Conservation (phyloP, 805 yeast species). For the Metahyphopichia silvanorum region DNA sequence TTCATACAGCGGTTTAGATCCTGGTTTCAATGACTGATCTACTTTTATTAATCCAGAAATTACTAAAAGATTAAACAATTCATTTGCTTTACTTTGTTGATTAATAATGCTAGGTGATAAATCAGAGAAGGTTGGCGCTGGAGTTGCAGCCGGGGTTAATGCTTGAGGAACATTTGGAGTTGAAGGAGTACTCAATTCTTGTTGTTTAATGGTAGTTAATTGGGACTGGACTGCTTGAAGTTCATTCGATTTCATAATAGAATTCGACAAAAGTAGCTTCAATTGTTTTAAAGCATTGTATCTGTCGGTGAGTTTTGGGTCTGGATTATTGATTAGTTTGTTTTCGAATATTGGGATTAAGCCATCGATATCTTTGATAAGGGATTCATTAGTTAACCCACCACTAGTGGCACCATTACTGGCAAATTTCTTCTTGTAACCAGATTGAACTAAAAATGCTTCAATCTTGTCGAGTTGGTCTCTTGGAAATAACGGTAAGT, state of each 20-base stretch:
- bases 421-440: conserved; percentile 12
- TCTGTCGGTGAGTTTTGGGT: conserved; percentile 41
- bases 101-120: conserved; percentile 1
- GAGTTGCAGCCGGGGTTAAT: conserved; percentile 10
- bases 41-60: conserved; percentile 36
- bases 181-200: conserved; percentile 14
- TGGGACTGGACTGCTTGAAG: conserved; percentile 36
- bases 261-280: conserved; percentile 35
- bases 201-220: conserved; percentile 35
- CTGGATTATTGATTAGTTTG: conserved; percentile 33
- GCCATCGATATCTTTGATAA: conserved; percentile 32
- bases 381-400: conserved; percentile 16
- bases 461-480: conserved; percentile 73
- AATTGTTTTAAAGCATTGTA: conserved; percentile 45
- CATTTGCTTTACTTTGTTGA: conserved; percentile 17
- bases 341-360: conserved; percentile 42
- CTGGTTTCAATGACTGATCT: conserved; percentile 40
- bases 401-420: conserved; percentile 3
- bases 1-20: conserved; percentile 31
- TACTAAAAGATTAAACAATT: conserved; percentile 31
- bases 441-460: conserved; percentile 50
- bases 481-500: conserved; percentile 66
- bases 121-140: conserved; percentile 4
- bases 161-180: conserved; percentile 5
- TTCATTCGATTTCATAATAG: conserved; percentile 30